Evolutionary conservation across 306 rosid species (phyloP).

Genomic region (Aeschynomene evenia): DNA sequence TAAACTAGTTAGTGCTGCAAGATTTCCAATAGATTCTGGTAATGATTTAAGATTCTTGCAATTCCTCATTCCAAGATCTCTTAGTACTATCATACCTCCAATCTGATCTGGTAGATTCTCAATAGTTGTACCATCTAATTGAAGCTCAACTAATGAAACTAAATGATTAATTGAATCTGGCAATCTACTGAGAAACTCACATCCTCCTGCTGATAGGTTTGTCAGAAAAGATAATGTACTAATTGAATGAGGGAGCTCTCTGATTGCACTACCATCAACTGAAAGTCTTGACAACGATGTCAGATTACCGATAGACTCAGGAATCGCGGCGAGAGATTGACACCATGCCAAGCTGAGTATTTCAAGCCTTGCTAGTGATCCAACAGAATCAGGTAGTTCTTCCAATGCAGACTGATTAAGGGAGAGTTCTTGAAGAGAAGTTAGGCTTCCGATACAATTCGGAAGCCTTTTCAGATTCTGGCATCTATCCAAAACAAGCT

Average conservation of each 20-base stretch:
- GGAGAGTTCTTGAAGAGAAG: slow-evolving; percentile 50
- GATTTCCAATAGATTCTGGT: slow-evolving; percentile 55
- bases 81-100: slow-evolving; percentile 50
- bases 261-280: slow-evolving; percentile 27
- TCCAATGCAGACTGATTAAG: slow-evolving; percentile 42
- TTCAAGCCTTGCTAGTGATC: slow-evolving; percentile 55
- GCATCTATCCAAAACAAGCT: slow-evolving; percentile 46
- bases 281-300: slow-evolving; percentile 34
- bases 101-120: slow-evolving; percentile 51
- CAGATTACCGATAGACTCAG: slow-evolving; percentile 49
- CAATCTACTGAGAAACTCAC: slow-evolving; percentile 34
- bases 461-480: slow-evolving; percentile 42
- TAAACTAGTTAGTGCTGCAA: slow-evolving; percentile 42
- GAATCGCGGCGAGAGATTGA: slow-evolving; percentile 45
- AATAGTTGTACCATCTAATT: slow-evolving; percentile 48
- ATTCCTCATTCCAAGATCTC: slow-evolving; percentile 48
- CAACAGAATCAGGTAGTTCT: slow-evolving; percentile 52
- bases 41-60: slow-evolving; percentile 48
- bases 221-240: slow-evolving; percentile 49
- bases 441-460: slow-evolving; percentile 43
- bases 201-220: slow-evolving; percentile 35
- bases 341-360: slow-evolving; percentile 47
- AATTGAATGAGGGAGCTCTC: slow-evolving; percentile 52
- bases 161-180: slow-evolving; percentile 44
- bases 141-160: slow-evolving; percentile 43